Conservation (phyloP, 176 grass and related monocot species). For the Sorghum bicolor region DNA sequence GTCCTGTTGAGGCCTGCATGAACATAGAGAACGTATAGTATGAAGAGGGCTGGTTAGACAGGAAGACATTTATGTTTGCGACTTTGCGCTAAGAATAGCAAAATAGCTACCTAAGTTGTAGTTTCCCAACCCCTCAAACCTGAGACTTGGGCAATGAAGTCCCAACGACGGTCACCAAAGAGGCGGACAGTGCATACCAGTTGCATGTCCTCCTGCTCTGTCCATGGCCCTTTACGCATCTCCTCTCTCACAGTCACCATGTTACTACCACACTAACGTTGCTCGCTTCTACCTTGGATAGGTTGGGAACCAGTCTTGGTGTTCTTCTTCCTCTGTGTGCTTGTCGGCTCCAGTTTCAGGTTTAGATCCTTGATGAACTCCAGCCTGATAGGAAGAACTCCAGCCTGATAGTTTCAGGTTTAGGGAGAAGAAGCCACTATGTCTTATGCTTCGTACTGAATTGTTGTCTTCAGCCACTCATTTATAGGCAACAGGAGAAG, state of each 20-base stretch:
- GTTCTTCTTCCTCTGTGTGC: conserved; percentile 25
- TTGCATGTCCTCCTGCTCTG: conserved; percentile 87
- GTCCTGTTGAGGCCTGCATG: conserved; percentile 74
- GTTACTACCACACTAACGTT: conserved; percentile 14
- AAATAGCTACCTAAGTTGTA: conserved; percentile 56
- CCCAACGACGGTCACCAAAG: conserved; percentile 91
- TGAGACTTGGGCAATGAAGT: conserved; percentile 98
- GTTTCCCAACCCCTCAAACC: conserved; percentile 97
- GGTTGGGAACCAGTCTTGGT: conserved; percentile 27
- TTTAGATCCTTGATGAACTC: conserved; percentile 36
- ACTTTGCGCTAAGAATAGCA: conserved; percentile 42
- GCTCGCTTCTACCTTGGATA: conserved; percentile 36
- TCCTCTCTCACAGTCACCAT: conserved; percentile 85
- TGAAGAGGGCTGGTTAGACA: conserved; percentile 37
- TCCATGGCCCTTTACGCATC: conserved; percentile 78
- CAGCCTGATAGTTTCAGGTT: conserved; percentile 21
- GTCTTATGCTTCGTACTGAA: conserved; percentile 40
- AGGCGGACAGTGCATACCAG: conserved; percentile 88
- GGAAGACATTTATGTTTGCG: conserved; percentile 14
- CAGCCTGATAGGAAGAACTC: conserved; percentile 32
- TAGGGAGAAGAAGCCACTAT: conserved; percentile 24
- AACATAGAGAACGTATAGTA: conserved; percentile 2
- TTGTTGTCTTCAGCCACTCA: conserved; percentile 45
- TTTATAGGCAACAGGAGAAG: conserved; percentile 65
- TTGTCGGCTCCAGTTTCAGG: conserved; percentile 38